Evolutionary conservation across 805 yeast genomes (phyloP).

Genomic region (Ogataea saltuana): DNA sequence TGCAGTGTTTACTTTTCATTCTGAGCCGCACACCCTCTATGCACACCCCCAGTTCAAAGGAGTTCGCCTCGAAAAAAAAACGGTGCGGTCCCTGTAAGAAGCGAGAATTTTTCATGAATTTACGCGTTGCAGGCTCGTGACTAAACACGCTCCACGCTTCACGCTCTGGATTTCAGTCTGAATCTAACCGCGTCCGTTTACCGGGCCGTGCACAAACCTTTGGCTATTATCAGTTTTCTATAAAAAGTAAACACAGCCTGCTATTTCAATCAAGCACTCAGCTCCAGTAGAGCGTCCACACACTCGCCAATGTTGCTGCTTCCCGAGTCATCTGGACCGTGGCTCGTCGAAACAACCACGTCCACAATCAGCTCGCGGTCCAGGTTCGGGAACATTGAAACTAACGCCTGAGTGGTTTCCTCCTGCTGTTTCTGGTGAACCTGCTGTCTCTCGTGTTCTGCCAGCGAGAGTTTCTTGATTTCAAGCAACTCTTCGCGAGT

Average conservation of each 20-base stretch:
- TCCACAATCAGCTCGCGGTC: slow-evolving; percentile 71
- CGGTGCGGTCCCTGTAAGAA: slow-evolving; percentile 1
- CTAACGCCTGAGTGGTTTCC: slow-evolving; percentile 49
- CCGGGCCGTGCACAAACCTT: neutral
- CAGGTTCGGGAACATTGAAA: slow-evolving; percentile 73
- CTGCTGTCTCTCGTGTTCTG: slow-evolving; percentile 34
- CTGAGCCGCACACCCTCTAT: slow-evolving; percentile 2
- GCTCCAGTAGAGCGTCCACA: slow-evolving; percentile 58
- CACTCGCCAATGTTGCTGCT: slow-evolving; percentile 66
- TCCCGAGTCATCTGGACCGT: slow-evolving; percentile 15
- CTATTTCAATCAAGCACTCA: slow-evolving; percentile 13
- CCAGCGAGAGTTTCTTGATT: slow-evolving; percentile 33
- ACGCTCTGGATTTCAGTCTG: no score
- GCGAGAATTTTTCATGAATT: neutral
- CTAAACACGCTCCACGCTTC: no score
- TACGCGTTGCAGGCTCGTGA: neutral
- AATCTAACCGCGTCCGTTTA: slow-evolving; percentile 1
- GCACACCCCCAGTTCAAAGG: slow-evolving; percentile 3
- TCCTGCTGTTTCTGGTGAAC: slow-evolving; percentile 45
- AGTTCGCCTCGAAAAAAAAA: neutral
- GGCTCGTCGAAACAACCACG: slow-evolving; percentile 60
- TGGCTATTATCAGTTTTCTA: neutral
- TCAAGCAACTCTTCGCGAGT: slow-evolving; percentile 26
- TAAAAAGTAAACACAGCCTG: slow-evolving; percentile 1
- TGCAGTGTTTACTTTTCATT: slow-evolving; percentile 3